Evolutionary conservation across 148 eudicot species (phyloP).

Genomic region (Spergularia bocconei): DNA sequence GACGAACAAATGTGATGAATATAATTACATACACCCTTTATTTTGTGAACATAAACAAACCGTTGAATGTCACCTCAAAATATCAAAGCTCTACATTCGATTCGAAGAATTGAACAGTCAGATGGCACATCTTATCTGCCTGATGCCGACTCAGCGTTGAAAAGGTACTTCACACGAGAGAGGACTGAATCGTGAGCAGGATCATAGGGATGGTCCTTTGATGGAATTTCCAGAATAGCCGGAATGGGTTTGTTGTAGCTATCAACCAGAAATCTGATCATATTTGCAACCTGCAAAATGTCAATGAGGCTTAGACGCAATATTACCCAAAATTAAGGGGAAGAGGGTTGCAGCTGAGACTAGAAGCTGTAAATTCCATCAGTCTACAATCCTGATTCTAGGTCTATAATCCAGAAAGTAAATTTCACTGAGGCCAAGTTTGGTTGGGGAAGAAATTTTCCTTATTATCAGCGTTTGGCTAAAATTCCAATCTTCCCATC

Average conservation of each 20-base stretch:
- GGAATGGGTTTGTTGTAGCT: slow-evolving; percentile 97
- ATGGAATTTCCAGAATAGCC: slow-evolving; percentile 93
- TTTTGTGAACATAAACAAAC: slow-evolving; percentile 17
- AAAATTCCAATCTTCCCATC: too few relatives aligned
- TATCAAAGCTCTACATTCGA: slow-evolving; percentile 2
- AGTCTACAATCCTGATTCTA: too few relatives aligned
- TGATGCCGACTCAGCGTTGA: slow-evolving; percentile 75
- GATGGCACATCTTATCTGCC: slow-evolving; percentile 26
- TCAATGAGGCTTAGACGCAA: not conserved
- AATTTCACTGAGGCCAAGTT: too few relatives aligned
- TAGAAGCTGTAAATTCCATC: too few relatives aligned
- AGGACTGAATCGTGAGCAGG: slow-evolving; percentile 94
- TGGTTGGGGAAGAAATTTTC: too few relatives aligned
- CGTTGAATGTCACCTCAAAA: slow-evolving; percentile 12
- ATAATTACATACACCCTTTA: slow-evolving; percentile 18
- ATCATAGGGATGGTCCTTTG: slow-evolving; percentile 97
- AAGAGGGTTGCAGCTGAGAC: too few relatives aligned
- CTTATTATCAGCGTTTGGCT: too few relatives aligned
- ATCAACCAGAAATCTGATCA: slow-evolving; percentile 87
- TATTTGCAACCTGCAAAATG: slow-evolving; percentile 71
- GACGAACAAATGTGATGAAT: slow-evolving; percentile 5
- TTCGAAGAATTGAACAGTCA: slow-evolving; percentile 6
- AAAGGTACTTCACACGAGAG: slow-evolving; percentile 88
- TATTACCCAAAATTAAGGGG: not conserved
- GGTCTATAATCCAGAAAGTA: too few relatives aligned